These are phyloP conservation scores for Hemileia vastatrix DNA, from an alignment of 1,284 basidiomycete species.

Conservation along the genomic window DNA sequence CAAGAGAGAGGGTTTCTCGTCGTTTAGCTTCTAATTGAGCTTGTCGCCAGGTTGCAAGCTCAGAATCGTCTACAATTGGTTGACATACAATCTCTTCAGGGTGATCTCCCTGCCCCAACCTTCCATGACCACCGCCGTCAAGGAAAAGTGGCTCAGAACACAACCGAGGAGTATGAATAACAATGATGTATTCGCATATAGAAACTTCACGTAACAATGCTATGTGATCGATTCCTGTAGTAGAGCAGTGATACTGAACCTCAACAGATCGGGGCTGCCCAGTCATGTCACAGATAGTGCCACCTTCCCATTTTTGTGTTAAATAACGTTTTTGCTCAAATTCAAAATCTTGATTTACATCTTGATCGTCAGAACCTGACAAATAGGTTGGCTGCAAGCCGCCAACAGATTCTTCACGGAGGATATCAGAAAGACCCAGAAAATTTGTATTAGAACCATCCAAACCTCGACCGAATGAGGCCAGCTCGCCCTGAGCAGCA, in stretches of 20 bases:
- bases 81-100: slow-evolving; percentile 42
- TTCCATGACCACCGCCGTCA: slow-evolving; percentile 8
- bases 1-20: no score
- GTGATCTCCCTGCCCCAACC: slow-evolving; percentile 51
- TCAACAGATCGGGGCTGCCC: slow-evolving; percentile 73
- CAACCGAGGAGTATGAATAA: slow-evolving; percentile 81
- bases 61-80: slow-evolving; percentile 41
- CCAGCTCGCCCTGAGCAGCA: slow-evolving; percentile 10
- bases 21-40: no score
- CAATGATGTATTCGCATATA: slow-evolving; percentile 73
- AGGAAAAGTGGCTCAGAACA: slow-evolving; percentile 77
- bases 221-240: slow-evolving; percentile 66
- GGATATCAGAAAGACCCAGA: slow-evolving; percentile 5
- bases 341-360: slow-evolving; percentile 23
- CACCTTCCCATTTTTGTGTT: slow-evolving; percentile 75
- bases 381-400: no score
- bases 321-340: slow-evolving; percentile 64
- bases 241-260: slow-evolving; percentile 93
- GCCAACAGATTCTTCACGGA: slow-evolving; percentile 7
- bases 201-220: slow-evolving; percentile 82
- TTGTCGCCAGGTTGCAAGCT: no score
- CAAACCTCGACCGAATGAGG: slow-evolving; percentile 14
- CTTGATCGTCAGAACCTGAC: not conserved
- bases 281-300: slow-evolving; percentile 82
- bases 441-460: slow-evolving; percentile 2